These are phyloP conservation scores for Rhinocladiella similis DNA, from an alignment of 2,329 filamentous ascomycete genomes.

Conservation along the genomic window DNA sequence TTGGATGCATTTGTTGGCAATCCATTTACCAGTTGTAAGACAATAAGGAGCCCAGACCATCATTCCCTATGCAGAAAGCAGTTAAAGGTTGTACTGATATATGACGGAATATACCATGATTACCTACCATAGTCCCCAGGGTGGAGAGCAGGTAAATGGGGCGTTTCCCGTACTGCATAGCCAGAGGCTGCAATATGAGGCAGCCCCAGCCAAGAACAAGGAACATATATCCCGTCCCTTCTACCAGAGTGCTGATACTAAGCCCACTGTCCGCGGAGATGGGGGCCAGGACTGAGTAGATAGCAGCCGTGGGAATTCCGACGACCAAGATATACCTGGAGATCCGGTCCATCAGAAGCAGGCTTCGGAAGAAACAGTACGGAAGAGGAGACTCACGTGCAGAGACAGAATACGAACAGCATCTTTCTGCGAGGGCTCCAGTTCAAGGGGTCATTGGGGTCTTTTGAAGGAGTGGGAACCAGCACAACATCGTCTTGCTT, in stretches of 20 bases:
- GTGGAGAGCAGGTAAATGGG: slow-evolving; percentile 26
- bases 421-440: slow-evolving; percentile 37
- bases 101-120: too few species aligned
- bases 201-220: slow-evolving; percentile 37
- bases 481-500: slow-evolving; percentile 33
- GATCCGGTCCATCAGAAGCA: background rate
- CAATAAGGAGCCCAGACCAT: slow-evolving; percentile 47
- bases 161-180: slow-evolving; percentile 42
- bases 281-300: slow-evolving; percentile 34
- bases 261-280: slow-evolving; percentile 44
- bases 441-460: slow-evolving; percentile 42
- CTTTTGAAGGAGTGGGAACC: slow-evolving; percentile 35
- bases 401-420: slow-evolving; percentile 34
- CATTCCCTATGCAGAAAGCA: too few species aligned
- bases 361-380: background rate
- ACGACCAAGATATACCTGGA: slow-evolving; percentile 33
- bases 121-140: slow-evolving; percentile 35
- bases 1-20: slow-evolving; percentile 47
- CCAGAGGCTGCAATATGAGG: slow-evolving; percentile 39
- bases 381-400: slow-evolving; percentile 28
- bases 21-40: slow-evolving; percentile 48
- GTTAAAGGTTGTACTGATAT: too few species aligned
- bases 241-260: slow-evolving; percentile 44
- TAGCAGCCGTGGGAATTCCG: slow-evolving; percentile 33
- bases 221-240: slow-evolving; percentile 49